Evolutionary conservation across 2,329 filamentous ascomycete species (phyloP).

Genomic region (Biscogniauxia sp.): DNA sequence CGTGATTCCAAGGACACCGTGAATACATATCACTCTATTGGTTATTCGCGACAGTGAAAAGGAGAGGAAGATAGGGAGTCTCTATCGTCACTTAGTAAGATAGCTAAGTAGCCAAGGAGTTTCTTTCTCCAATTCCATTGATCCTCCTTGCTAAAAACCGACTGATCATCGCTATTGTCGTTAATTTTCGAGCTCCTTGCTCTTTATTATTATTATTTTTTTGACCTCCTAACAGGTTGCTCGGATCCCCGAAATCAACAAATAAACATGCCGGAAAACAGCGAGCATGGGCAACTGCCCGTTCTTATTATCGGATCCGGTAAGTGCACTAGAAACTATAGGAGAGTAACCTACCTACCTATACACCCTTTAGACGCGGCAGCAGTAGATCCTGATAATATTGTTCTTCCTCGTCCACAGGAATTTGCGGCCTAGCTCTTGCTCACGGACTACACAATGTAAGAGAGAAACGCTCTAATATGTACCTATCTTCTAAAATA

Average conservation of each 20-base stretch:
- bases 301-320: conserved; percentile 28
- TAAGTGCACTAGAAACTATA: conserved; percentile 11
- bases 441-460: conserved; percentile 26
- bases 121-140: no score
- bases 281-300: conserved; percentile 13
- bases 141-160: no score
- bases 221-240: no score
- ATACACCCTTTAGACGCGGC: background rate
- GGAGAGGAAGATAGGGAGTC: no score
- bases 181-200: no score
- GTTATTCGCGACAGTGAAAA: no score
- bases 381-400: background rate
- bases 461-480: background rate
- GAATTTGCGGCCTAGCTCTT: conserved; percentile 23
- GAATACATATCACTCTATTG: no score
- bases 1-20: background rate
- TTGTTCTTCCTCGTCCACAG: conserved; percentile 6
- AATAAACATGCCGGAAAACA: conserved; percentile 11
- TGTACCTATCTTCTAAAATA: background rate
- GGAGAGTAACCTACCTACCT: background rate
- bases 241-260: background rate
- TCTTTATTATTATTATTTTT: no score
- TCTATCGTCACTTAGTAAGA: no score
- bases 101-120: no score
- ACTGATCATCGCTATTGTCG: no score